Conservation (phyloP, 345 rosid species). For the Brassica juncea region DNA sequence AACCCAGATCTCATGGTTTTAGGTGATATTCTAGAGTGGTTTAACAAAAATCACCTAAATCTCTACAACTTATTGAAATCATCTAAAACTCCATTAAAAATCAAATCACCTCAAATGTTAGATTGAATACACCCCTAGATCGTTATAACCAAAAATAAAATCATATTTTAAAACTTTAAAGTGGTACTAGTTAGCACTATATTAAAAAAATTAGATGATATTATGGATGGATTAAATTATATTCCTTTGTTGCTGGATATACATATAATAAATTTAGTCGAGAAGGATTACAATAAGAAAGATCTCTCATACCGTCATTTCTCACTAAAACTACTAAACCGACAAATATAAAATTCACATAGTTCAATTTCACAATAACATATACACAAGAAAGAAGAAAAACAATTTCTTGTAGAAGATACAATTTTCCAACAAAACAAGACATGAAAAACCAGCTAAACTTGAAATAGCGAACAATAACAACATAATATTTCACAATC, state of each 20-base stretch:
- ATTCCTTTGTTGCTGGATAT: background rate
- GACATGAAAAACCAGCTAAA: background rate
- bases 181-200: too few species aligned
- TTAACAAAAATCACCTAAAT: too few species aligned
- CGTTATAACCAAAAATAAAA: too few species aligned
- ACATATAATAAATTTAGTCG: background rate
- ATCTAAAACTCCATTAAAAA: too few species aligned
- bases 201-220: too few species aligned
- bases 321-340: background rate
- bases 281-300: background rate
- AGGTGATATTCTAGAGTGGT: too few species aligned
- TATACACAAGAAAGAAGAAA: background rate
- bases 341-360: background rate
- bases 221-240: too few species aligned
- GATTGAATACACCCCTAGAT: too few species aligned
- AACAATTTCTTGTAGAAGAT: background rate
- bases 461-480: background rate
- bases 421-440: background rate
- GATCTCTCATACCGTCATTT: background rate
- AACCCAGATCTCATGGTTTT: too few species aligned
- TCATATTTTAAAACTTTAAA: too few species aligned
- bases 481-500: slow-evolving; percentile 7
- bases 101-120: too few species aligned
- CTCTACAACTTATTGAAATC: too few species aligned
- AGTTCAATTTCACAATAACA: background rate